Evolutionary conservation across 495 filamentous ascomycete genomes (phyloP), one percentile per base, ranked within the genome.

Genomic region (Lophium mytilinum): DNA sequence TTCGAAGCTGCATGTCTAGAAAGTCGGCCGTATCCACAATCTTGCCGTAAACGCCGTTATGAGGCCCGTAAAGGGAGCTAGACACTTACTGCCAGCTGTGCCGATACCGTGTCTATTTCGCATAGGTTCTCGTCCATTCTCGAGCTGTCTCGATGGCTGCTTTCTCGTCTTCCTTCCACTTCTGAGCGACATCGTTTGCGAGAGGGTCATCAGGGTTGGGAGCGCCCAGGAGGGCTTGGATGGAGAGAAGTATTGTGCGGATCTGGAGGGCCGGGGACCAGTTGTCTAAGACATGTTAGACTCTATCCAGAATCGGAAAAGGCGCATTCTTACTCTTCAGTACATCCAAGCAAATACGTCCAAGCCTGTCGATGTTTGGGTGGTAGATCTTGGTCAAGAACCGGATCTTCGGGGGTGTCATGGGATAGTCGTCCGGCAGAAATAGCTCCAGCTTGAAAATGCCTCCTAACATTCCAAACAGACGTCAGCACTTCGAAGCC

Each of bases 371-470:
- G 59, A 99, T 96, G 70, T 99, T 99, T 35, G 93, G 93, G 68
- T 99, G 93, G 71, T 96, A 99, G 71, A 99, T 99, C 73, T 95
- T 96, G 61, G 93, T 99, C 17, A 99, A 74, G 73, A 99, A 99
- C 39, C 93, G 87, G 61, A 99, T 96, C 76, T 96, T 96, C 11
- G 93, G 93, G 30, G 93, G 93, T 36, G 89, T 94, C 93, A 99
- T 99, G 9, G 93, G 93, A 68, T 99, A 99, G 73, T 99, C 93
- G 66, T 99, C 93, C 36, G 93, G 94, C n/a, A 99, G 79, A 74
- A 99, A 99, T 8, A 99, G 81, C 73, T 99, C 93, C 55, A 96
- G 89, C 69, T 91, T 90, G 79, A 99, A 99, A 62, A 95, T 82
- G 49, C 93, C 93, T 63, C 89, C 93, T 95, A 48, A 11, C 9